Percentiles rank a stretch among this genome's conserved stretches.
phyloP scores from a whole-genome alignment of 768 basidiomycete species.

The Pluteus cervinus region DNA sequence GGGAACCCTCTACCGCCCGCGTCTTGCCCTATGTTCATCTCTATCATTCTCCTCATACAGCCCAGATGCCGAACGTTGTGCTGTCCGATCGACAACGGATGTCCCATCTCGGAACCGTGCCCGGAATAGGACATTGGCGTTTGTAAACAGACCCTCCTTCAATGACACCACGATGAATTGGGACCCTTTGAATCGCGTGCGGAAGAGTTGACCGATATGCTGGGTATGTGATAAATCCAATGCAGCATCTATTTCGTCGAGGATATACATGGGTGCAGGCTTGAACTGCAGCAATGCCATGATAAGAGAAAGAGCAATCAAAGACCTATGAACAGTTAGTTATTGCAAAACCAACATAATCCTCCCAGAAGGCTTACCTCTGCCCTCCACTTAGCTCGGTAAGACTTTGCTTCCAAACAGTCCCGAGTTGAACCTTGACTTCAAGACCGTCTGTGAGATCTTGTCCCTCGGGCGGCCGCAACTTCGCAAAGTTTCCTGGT shows the following conservation, averaged over 20 bases:
- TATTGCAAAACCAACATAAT: too few relatives aligned
- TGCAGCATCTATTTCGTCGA: conserved; percentile 98
- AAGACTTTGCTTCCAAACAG: conserved; percentile 96
- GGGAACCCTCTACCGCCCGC: conserved; percentile 9
- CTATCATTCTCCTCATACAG: conserved; percentile 32
- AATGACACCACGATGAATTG: conserved; percentile 98
- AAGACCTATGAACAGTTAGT: conserved; percentile 54
- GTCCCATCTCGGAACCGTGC: conserved; percentile 94
- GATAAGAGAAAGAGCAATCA: conserved; percentile 96
- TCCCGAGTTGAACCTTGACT: conserved; percentile 93
- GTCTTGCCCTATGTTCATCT: conserved; percentile 23
- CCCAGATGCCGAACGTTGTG: conserved; percentile 51
- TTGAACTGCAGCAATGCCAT: conserved; percentile 99
- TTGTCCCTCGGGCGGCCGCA: conserved; percentile 89
- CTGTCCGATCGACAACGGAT: conserved; percentile 80
- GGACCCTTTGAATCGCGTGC: conserved; percentile 92
- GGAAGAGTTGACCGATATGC: conserved; percentile 97
- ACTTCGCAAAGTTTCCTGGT: conserved; percentile 93
- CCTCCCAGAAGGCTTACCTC: conserved; percentile 58
- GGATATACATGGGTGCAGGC: conserved; percentile 98
- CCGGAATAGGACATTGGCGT: conserved; percentile 93
- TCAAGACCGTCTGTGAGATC: conserved; percentile 94
- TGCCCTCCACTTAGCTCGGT: conserved; percentile 98
- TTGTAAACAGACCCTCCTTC: conserved; percentile 96
- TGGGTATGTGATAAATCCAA: conserved; percentile 95